Evolutionary conservation across 371 early-diverging fungal species (phyloP).

Genomic region (Haplosporangium sp.): DNA sequence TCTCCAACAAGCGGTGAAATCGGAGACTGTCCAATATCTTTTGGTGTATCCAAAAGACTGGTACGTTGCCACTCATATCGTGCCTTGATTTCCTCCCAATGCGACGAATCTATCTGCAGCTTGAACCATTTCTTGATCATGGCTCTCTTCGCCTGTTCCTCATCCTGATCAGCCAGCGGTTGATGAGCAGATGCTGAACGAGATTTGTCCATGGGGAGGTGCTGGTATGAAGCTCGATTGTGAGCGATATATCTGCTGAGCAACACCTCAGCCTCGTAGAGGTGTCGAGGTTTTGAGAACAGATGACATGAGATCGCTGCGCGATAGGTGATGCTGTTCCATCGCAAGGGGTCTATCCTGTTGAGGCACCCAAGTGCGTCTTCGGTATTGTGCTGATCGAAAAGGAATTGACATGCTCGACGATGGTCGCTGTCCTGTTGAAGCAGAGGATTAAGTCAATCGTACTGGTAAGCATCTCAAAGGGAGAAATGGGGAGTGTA

Average conservation of each 20-base stretch:
- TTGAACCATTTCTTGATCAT: slow-evolving; percentile 30
- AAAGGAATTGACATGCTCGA: slow-evolving; percentile 14
- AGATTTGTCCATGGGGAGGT: not conserved
- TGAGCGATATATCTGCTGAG: slow-evolving; percentile 18
- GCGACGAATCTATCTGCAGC: slow-evolving; percentile 21
- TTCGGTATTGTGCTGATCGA: slow-evolving; percentile 9
- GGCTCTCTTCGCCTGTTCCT: slow-evolving; percentile 4
- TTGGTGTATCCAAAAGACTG: slow-evolving; percentile 26
- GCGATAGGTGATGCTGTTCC: slow-evolving; percentile 20
- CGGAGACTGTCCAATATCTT: slow-evolving; percentile 22
- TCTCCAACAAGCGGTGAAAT: not conserved
- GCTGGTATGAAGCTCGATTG: not conserved
- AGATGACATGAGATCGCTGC: slow-evolving; percentile 28
- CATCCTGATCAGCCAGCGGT: not conserved
- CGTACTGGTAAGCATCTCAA: not conserved
- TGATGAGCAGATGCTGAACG: not conserved
- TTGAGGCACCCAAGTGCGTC: slow-evolving; percentile 20
- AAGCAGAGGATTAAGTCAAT: not conserved
- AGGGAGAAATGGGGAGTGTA: not conserved
- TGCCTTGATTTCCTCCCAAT: slow-evolving; percentile 42
- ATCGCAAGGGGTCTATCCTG: slow-evolving; percentile 12
- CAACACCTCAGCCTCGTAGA: slow-evolving; percentile 23
- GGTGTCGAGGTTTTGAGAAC: slow-evolving; percentile 37
- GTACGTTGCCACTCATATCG: slow-evolving; percentile 31
- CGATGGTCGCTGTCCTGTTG: slow-evolving; percentile 21